A percentile compares a stretch with the other conserved stretches of the same genome.
phyloP scores from a whole-genome alignment of 2,329 filamentous ascomycete genomes.

The Penicillium sclerotiorum region DNA sequence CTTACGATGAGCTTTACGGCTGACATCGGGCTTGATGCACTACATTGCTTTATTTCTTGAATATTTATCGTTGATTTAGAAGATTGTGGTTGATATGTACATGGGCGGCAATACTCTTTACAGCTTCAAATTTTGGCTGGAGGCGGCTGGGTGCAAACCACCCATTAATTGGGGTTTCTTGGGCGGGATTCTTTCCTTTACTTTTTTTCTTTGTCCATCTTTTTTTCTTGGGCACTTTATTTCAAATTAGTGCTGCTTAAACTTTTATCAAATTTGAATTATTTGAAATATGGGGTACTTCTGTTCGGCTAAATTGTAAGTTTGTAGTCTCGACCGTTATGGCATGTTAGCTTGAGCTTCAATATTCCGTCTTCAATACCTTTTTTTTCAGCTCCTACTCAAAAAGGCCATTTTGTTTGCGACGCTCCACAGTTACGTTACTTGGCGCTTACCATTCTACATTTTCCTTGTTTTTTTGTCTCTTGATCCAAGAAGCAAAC shows the following conservation, averaged over 20 bases:
- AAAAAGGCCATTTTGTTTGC: too few species aligned
- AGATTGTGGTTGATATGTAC: neutral
- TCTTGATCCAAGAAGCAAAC: neutral
- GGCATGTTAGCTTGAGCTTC: too few species aligned
- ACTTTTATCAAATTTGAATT: neutral
- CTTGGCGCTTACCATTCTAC: conserved; percentile 1
- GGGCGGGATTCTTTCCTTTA: neutral
- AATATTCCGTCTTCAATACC: too few species aligned
- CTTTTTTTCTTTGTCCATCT: neutral
- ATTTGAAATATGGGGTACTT: neutral
- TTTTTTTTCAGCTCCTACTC: too few species aligned
- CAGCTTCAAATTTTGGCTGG: neutral
- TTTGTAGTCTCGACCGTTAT: too few species aligned
- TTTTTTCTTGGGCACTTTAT: neutral
- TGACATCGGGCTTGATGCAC: conserved; percentile 18
- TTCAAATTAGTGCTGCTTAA: neutral
- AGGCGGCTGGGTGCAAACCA: neutral
- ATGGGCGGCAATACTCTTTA: neutral
- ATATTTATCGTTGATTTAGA: neutral
- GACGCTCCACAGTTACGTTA: neutral
- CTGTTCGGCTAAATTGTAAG: too few species aligned
- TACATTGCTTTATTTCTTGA: neutral
- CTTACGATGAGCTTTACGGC: conserved; percentile 44
- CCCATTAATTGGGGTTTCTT: neutral
- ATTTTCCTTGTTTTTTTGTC: neutral